phyloP scores from a whole-genome alignment of 371 early-diverging fungal species.

The Mortierella sp. region DNA sequence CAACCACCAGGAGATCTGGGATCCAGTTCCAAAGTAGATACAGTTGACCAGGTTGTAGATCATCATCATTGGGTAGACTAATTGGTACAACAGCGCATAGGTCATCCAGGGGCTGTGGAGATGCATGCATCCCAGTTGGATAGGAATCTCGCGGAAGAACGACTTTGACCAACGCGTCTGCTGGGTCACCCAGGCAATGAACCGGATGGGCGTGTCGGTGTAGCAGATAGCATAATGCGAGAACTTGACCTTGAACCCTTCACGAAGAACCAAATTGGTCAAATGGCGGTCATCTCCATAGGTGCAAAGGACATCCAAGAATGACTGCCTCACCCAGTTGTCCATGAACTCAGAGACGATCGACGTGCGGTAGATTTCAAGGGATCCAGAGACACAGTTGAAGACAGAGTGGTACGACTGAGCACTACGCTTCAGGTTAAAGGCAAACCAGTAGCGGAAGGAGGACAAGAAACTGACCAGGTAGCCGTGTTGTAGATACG shows the following conservation, averaged over 20 bases:
- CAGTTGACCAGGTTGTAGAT: constrained; percentile 67
- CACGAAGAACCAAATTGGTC: constrained; percentile 68
- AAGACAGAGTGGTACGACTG: constrained; percentile 75
- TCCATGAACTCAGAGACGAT: constrained; percentile 69
- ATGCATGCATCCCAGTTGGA: constrained; percentile 67
- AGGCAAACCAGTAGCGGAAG: constrained; percentile 78
- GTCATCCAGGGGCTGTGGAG: constrained; percentile 79
- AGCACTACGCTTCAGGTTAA: constrained; percentile 77
- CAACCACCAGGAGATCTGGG: constrained; percentile 62
- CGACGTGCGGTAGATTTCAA: constrained; percentile 71
- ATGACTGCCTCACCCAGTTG: constrained; percentile 70
- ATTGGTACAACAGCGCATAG: constrained; percentile 72
- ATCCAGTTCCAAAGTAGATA: constrained; percentile 51
- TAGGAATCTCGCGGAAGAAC: constrained; percentile 74
- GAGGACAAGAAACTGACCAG: constrained; percentile 72
- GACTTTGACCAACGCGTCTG: constrained; percentile 83
- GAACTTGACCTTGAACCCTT: constrained; percentile 70
- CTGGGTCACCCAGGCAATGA: constrained; percentile 78
- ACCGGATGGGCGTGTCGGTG: constrained; percentile 71
- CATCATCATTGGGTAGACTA: constrained; percentile 76
- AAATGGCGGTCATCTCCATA: constrained; percentile 81
- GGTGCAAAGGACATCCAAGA: constrained; percentile 75
- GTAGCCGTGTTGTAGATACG: constrained; percentile 71
- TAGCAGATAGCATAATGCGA: constrained; percentile 75
- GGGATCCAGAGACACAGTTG: constrained; percentile 79